Conservation (phyloP, 129 eudicot species). For the Lonicera japonica region DNA sequence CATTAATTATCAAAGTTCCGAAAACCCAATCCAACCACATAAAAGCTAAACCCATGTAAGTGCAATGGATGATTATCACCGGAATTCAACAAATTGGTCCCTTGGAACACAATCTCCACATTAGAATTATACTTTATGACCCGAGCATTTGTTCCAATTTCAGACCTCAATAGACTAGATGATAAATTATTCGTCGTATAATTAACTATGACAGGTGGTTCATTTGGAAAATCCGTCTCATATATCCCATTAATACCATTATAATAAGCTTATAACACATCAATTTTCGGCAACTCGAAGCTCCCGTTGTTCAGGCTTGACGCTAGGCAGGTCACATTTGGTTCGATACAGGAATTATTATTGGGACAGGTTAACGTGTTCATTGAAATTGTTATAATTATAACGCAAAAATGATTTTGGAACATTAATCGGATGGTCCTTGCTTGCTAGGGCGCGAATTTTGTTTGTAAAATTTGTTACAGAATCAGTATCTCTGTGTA, state of each 20-base stretch:
- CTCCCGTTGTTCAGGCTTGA: constrained; percentile 38
- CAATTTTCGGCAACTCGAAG: constrained; percentile 21
- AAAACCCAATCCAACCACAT: neutral
- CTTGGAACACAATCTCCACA: constrained; percentile 4
- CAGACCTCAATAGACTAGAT: neutral
- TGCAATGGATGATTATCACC: neutral
- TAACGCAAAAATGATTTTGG: constrained; percentile 22
- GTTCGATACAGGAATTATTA: constrained; percentile 22
- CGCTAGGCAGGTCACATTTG: constrained; percentile 20
- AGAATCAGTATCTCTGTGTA: constrained; percentile 12
- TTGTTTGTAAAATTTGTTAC: constrained; percentile 15
- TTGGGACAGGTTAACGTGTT: constrained; percentile 23
- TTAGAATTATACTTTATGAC: constrained; percentile 24
- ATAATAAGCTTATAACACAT: constrained; percentile 30
- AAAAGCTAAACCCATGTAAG: neutral
- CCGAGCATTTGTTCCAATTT: constrained; percentile 15
- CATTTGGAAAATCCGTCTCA: constrained; percentile 20
- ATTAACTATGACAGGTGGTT: constrained; percentile 29
- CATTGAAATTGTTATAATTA: constrained; percentile 28
- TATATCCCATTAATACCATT: constrained; percentile 19
- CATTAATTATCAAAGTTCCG: neutral
- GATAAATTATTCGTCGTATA: constrained; percentile 23
- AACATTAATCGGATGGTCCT: constrained; percentile 29
- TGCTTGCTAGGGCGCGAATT: constrained; percentile 23
- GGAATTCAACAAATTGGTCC: neutral